Conservation (phyloP, 2,329 filamentous ascomycete genomes). For the Leptographium galeiforme region DNA sequence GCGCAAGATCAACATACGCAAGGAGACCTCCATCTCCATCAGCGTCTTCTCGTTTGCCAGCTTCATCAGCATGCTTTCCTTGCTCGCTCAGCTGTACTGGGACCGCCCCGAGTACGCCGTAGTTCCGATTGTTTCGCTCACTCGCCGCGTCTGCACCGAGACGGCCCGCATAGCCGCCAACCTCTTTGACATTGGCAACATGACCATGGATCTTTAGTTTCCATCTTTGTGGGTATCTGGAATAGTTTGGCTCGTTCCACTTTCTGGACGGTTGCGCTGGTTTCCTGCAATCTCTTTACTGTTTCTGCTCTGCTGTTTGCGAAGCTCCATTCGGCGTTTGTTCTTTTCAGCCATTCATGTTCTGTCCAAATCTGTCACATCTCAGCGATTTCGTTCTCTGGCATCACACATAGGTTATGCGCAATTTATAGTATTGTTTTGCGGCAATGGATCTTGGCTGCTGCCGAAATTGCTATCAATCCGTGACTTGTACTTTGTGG, state of each 20-base stretch:
- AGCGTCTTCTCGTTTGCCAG: constrained; percentile 64
- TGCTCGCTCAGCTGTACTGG: constrained; percentile 54
- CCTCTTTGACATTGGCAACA: constrained; percentile 12
- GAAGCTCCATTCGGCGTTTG: background rate
- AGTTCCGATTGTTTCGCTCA: constrained; percentile 41
- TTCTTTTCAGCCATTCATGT: background rate
- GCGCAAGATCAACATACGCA: constrained; percentile 65
- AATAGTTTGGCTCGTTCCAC: background rate
- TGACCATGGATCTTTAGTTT: constrained; percentile 10
- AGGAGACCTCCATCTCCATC: constrained; percentile 65
- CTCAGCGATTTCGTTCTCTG: background rate
- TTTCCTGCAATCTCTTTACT: too few relatives aligned
- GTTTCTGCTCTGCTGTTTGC: background rate
- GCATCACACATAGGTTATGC: background rate
- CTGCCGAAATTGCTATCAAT: background rate
- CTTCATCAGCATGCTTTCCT: constrained; percentile 60
- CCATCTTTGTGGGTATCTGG: background rate
- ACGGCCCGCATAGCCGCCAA: constrained; percentile 7
- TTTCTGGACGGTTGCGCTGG: background rate
- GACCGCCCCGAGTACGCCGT: constrained; percentile 47
- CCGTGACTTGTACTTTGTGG: too few relatives aligned
- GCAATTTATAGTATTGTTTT: background rate
- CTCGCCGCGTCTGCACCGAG: constrained; percentile 7
- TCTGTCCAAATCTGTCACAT: background rate
- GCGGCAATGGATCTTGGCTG: background rate